phyloP scores from a whole-genome alignment of 1,284 basidiomycete genomes.

The Dichomitus squalens region DNA sequence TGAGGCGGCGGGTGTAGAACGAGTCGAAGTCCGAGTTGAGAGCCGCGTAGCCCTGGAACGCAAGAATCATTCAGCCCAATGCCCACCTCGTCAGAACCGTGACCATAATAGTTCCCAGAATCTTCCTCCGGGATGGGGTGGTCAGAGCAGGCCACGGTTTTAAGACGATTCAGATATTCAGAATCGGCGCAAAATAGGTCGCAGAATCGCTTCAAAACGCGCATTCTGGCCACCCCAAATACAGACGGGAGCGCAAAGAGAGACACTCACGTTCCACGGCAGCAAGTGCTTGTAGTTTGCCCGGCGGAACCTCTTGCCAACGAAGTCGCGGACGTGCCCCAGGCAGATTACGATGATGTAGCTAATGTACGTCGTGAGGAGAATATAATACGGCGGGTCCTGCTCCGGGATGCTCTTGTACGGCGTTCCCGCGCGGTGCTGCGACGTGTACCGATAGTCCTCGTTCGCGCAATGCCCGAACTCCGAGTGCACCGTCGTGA shows the following conservation, averaged over 20 bases:
- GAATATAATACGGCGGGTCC: constrained; percentile 89
- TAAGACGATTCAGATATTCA: too few species aligned
- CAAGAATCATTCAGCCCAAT: constrained; percentile 10
- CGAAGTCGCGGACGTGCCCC: constrained; percentile 94
- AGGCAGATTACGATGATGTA: constrained; percentile 88
- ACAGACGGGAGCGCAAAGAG: constrained; percentile 1
- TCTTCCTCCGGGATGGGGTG: too few species aligned
- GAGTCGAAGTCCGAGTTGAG: constrained; percentile 99
- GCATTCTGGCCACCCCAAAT: neutral
- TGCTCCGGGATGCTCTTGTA: constrained; percentile 60
- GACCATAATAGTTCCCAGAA: too few species aligned
- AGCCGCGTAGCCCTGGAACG: constrained; percentile 86
- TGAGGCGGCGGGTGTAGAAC: constrained; percentile 97
- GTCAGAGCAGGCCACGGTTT: too few species aligned
- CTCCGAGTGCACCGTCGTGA: constrained; percentile 79
- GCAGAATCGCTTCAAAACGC: too few species aligned
- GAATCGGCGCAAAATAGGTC: too few species aligned
- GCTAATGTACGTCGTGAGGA: constrained; percentile 91
- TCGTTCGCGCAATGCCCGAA: constrained; percentile 85
- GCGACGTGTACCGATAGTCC: constrained; percentile 66
- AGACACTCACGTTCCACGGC: constrained; percentile 71
- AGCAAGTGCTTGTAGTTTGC: constrained; percentile 81
- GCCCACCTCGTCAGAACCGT: constrained; percentile 1
- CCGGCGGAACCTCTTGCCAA: constrained; percentile 86
- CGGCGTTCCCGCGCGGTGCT: constrained; percentile 55